phyloP scores from a whole-genome alignment of 495 filamentous ascomycete species.

The Penicillium pulvis region DNA sequence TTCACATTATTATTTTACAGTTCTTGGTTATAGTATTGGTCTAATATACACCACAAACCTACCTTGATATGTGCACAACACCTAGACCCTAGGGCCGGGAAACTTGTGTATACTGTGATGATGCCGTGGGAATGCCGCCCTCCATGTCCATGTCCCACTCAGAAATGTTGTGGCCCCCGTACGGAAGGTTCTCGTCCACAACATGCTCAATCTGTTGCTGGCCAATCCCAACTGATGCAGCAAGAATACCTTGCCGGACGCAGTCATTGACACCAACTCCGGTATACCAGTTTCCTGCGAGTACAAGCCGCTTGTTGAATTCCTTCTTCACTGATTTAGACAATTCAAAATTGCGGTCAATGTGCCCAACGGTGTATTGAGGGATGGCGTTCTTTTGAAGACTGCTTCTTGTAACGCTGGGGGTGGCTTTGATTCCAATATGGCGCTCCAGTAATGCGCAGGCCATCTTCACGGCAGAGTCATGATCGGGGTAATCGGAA shows the following conservation, averaged over 20 bases:
- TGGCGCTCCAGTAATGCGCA: constrained; percentile 68
- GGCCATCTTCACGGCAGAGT: constrained; percentile 68
- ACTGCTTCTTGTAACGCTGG: constrained; percentile 55
- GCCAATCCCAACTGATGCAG: constrained; percentile 38
- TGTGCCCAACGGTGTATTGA: constrained; percentile 82
- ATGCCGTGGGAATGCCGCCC: constrained; percentile 40
- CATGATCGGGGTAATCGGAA: constrained; percentile 55
- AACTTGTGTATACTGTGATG: constrained; percentile 21
- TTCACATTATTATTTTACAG: not conserved
- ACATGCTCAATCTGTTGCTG: constrained; percentile 2
- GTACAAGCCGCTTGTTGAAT: constrained; percentile 65
- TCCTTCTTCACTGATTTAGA: constrained; percentile 53
- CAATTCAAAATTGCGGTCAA: constrained; percentile 58
- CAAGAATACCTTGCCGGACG: constrained; percentile 47
- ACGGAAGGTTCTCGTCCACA: not conserved
- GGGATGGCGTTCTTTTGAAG: constrained; percentile 83
- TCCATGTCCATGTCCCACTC: constrained; percentile 37
- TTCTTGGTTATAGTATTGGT: not conserved
- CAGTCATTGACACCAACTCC: constrained; percentile 68
- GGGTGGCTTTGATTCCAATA: constrained; percentile 63
- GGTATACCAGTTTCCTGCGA: constrained; percentile 79
- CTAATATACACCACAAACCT: not conserved
- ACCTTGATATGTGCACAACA: not conserved
- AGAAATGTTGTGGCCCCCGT: constrained; percentile 11
- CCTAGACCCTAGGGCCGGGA: no score